phyloP scores from a whole-genome alignment of 805 yeast species.

The Nakazawaea ambrosiae region DNA sequence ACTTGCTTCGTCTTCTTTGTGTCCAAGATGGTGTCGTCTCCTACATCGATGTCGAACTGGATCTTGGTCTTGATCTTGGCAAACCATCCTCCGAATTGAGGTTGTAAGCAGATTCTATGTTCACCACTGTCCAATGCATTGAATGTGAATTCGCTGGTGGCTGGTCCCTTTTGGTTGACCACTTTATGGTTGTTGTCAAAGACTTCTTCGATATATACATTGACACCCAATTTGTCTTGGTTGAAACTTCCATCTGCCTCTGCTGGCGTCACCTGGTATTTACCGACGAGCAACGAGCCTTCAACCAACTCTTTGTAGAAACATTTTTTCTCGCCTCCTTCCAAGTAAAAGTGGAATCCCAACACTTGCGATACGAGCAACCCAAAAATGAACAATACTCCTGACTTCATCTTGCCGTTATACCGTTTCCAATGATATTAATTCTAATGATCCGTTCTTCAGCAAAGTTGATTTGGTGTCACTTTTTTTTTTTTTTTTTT shows the following conservation, averaged over 20 bases:
- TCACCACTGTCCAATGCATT: slow-evolving; percentile 81
- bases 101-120: slow-evolving; percentile 70
- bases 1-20: slow-evolving; percentile 49
- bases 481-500: too few species aligned
- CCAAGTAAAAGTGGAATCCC: slow-evolving; percentile 44
- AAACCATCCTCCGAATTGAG: slow-evolving; percentile 24
- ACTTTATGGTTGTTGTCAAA: slow-evolving; percentile 82
- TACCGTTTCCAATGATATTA: too few species aligned
- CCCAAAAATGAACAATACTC: background rate
- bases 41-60: slow-evolving; percentile 62
- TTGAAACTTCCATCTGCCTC: slow-evolving; percentile 18
- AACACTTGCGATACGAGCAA: slow-evolving; percentile 17
- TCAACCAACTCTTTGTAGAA: slow-evolving; percentile 48
- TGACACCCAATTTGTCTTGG: slow-evolving; percentile 12
- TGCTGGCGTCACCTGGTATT: slow-evolving; percentile 38
- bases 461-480: too few species aligned
- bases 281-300: slow-evolving; percentile 42
- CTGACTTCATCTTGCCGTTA: slow-evolving; percentile 1
- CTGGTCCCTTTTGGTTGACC: slow-evolving; percentile 52
- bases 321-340: slow-evolving; percentile 46
- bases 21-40: slow-evolving; percentile 60
- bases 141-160: slow-evolving; percentile 68
- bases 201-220: slow-evolving; percentile 40
- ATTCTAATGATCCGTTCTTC: too few species aligned
- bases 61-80: slow-evolving; percentile 49